Evolutionary conservation across 2,329 filamentous ascomycete genomes (phyloP).

Genomic region (Aspergillus luchuensis): DNA sequence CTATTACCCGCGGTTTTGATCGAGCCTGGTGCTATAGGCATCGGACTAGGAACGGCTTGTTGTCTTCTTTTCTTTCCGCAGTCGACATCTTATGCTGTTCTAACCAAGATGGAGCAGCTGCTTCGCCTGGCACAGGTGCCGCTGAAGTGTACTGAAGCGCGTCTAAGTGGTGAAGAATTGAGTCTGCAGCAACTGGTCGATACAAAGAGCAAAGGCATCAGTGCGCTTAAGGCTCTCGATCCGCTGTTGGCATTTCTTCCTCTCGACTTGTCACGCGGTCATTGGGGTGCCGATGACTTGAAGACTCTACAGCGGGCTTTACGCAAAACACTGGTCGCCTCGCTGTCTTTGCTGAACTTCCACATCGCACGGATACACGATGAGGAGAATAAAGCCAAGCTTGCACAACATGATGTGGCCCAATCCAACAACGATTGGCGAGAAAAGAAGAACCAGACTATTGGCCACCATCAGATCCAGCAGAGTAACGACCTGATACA

Average conservation of each 20-base stretch:
- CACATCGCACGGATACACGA: conserved; percentile 38
- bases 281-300: conserved; percentile 51
- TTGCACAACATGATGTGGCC: background rate
- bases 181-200: conserved; percentile 29
- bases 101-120: conserved; percentile 37
- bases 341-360: conserved; percentile 46
- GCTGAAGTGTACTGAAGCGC: conserved; percentile 32
- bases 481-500: conserved; percentile 39
- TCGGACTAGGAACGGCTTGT: conserved; percentile 49
- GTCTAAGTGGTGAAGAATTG: conserved; percentile 20
- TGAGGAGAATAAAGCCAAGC: background rate
- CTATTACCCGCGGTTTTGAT: conserved; percentile 45
- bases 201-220: conserved; percentile 39
- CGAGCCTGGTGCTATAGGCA: conserved; percentile 50
- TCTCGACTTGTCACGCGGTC: conserved; percentile 50
- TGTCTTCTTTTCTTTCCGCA: conserved; percentile 53
- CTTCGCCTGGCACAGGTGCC: conserved; percentile 32
- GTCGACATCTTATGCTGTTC: conserved; percentile 51
- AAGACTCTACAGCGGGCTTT: conserved; percentile 40
- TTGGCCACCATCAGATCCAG: conserved; percentile 19
- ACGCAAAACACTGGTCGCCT: conserved; percentile 38
- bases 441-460: background rate
- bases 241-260: conserved; percentile 49
- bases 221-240: conserved; percentile 41
- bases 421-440: background rate